phyloP scores from a whole-genome alignment of 1,139 yeast genomes.

The Protomyces arabidopsidicola region DNA sequence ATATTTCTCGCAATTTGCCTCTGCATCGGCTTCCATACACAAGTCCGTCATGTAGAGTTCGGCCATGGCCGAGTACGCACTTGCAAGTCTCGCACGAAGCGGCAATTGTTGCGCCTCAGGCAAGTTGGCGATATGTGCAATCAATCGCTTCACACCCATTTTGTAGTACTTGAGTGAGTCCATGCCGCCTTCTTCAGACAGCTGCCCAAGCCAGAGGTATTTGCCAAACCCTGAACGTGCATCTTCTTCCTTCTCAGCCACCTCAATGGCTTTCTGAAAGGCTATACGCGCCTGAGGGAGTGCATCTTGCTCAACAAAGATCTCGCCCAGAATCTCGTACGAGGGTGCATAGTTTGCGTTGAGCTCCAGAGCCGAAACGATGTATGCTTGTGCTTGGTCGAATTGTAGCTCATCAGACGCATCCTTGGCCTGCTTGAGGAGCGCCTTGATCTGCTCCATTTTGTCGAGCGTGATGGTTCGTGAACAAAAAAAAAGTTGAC shows the following conservation, averaged over 20 bases:
- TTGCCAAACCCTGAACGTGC: conserved; percentile 55
- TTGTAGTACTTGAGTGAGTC: conserved; percentile 67
- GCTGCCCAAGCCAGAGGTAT: conserved; percentile 85
- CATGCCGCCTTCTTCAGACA: conserved; percentile 59
- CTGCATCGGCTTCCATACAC: conserved; percentile 92
- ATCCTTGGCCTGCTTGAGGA: conserved; percentile 6
- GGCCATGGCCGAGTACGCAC: conserved; percentile 76
- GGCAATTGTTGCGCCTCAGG: conserved; percentile 36
- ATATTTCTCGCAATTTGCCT: conserved; percentile 66
- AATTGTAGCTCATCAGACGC: conserved; percentile 13
- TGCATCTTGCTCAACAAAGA: conserved; percentile 24
- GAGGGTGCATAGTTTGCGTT: conserved; percentile 21
- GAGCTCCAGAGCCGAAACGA: conserved; percentile 13
- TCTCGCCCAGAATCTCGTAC: conserved; percentile 24
- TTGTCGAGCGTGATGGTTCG: neutral
- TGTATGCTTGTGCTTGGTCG: conserved; percentile 7
- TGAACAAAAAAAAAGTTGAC: neutral
- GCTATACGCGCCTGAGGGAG: conserved; percentile 20
- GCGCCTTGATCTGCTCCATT: conserved; percentile 8
- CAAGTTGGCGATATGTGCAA: conserved; percentile 40
- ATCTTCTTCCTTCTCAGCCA: conserved; percentile 45
- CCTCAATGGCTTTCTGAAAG: conserved; percentile 39
- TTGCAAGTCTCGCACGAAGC: conserved; percentile 55
- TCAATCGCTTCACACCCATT: conserved; percentile 55
- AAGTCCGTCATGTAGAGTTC: conserved; percentile 99